phyloP scores from a whole-genome alignment of 2,329 filamentous ascomycete species.

The Polychaeton citri region DNA sequence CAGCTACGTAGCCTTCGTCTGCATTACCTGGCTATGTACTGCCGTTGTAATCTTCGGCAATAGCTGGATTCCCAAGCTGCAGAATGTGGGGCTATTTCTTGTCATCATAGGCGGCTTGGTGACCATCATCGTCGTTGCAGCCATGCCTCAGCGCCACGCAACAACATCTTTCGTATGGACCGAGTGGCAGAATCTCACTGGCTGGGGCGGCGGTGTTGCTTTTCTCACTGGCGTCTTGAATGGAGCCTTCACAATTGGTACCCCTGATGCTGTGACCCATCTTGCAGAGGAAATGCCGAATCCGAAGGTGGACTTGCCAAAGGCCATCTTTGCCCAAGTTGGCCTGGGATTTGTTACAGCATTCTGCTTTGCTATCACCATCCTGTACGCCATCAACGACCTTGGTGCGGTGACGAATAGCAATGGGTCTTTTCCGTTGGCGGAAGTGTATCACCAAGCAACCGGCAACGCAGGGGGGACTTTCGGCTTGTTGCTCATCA shows the following conservation, averaged over 20 bases:
- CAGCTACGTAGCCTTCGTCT: slow-evolving; percentile 44
- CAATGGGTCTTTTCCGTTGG: slow-evolving; percentile 31
- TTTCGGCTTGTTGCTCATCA: slow-evolving; percentile 44
- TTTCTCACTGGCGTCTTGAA: slow-evolving; percentile 25
- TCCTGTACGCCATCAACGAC: slow-evolving; percentile 39
- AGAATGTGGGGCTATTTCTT: slow-evolving; percentile 44
- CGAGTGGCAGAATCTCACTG: slow-evolving; percentile 37
- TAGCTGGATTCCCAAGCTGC: slow-evolving; percentile 35
- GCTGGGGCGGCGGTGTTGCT: slow-evolving; percentile 30
- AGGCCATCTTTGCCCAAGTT: slow-evolving; percentile 37
- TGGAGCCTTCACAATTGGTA: slow-evolving; percentile 25
- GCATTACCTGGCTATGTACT: slow-evolving; percentile 42
- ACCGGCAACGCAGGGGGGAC: slow-evolving; percentile 37
- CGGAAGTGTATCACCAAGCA: slow-evolving; percentile 35
- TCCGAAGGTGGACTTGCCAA: slow-evolving; percentile 32
- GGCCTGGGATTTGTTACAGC: slow-evolving; percentile 32
- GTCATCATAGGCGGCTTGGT: slow-evolving; percentile 22
- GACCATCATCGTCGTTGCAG: slow-evolving; percentile 26
- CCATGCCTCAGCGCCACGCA: slow-evolving; percentile 42
- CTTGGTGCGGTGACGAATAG: slow-evolving; percentile 26
- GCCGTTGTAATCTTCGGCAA: slow-evolving; percentile 44
- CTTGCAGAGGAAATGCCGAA: slow-evolving; percentile 25
- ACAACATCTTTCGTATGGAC: slow-evolving; percentile 42
- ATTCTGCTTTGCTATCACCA: slow-evolving; percentile 35
- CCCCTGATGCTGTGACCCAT: slow-evolving; percentile 22